Evolutionary conservation across 805 yeast genomes (phyloP), one percentile per base, ranked within the genome.

Genomic region (Monosporozyma servazzii): DNA sequence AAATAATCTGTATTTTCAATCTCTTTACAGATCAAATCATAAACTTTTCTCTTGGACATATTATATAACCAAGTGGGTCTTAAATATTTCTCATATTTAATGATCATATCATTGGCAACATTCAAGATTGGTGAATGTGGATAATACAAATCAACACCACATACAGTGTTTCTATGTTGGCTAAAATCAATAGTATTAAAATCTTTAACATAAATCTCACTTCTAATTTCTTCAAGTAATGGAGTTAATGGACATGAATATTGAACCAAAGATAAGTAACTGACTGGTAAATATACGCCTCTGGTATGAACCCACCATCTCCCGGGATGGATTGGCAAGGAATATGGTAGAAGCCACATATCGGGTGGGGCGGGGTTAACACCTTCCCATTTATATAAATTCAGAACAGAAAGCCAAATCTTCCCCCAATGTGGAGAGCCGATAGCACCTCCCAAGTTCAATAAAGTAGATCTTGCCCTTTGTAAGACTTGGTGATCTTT

Each of bases 271-370:
- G 85, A 80, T 8, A 93, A 65, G 65, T 91, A 93, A 17, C 96
- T 91, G 60, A 91, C 71, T 0, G 98, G 90, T 33, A 86, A 67
- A 61, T 90, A 93, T 21, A 93, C 87, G 0, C 93, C 96, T 51
- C 99, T 75, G 0, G 97, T 90, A 63, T 93, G 99, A 21, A 91
- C 96, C 99, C 99, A 93, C 99, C 98, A 93, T 63, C 87, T 78
- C 36, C 90, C 95, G 1, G 99, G 99, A 63, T 93, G 98, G 41
- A 89, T 73, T 0, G 96, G 95, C 1, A 84, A 61, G 47, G 74
- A 63, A 54, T 88, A 86, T 1, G 99, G 99, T 42, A 91, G 67
- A 53, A 84, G 68, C 93, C 96, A 93, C 47, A 89, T 70, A 63
- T 93, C 99, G 1, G 97, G 91, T 2, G 99, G 99, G 1, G 96